phyloP scores from a whole-genome alignment of 1,284 basidiomycete genomes.

The Irpex sp. region DNA sequence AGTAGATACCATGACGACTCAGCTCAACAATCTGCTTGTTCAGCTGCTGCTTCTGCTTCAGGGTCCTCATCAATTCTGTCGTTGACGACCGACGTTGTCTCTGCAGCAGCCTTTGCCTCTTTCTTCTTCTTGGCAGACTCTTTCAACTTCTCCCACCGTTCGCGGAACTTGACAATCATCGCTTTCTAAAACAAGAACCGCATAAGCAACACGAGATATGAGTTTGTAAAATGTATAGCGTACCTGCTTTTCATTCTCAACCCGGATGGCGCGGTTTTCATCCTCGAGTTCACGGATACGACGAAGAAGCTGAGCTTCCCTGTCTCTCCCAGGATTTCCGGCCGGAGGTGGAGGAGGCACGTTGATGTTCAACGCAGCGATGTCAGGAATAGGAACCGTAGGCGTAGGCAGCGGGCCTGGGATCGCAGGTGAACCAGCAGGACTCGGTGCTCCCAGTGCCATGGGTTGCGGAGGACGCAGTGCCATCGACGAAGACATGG shows the following conservation, averaged over 20 bases:
- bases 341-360: conserved; percentile 46
- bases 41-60: conserved; percentile 70
- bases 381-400: conserved; percentile 38
- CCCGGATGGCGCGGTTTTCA: conserved; percentile 57
- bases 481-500: conserved; percentile 63
- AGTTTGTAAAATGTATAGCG: conserved; percentile 25
- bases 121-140: conserved; percentile 83
- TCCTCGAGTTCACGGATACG: conserved; percentile 77
- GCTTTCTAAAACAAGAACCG: conserved; percentile 51
- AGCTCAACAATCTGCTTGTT: conserved; percentile 13
- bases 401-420: conserved; percentile 14
- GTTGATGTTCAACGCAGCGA: conserved; percentile 53
- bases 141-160: conserved; percentile 87
- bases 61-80: conserved; percentile 77
- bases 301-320: conserved; percentile 65
- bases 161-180: conserved; percentile 81
- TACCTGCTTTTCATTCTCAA: conserved; percentile 84
- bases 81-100: conserved; percentile 42
- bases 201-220: neutral
- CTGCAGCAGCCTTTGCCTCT: conserved; percentile 68
- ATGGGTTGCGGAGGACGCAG: conserved; percentile 36
- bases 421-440: conserved; percentile 42
- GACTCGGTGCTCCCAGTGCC: conserved; percentile 20
- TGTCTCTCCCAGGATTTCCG: conserved; percentile 46
- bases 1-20: neutral